Percentiles rank a stretch among this genome's conserved stretches.
phyloP scores from a whole-genome alignment of 2,329 filamentous ascomycete genomes.

The Trichoderma sp. region DNA sequence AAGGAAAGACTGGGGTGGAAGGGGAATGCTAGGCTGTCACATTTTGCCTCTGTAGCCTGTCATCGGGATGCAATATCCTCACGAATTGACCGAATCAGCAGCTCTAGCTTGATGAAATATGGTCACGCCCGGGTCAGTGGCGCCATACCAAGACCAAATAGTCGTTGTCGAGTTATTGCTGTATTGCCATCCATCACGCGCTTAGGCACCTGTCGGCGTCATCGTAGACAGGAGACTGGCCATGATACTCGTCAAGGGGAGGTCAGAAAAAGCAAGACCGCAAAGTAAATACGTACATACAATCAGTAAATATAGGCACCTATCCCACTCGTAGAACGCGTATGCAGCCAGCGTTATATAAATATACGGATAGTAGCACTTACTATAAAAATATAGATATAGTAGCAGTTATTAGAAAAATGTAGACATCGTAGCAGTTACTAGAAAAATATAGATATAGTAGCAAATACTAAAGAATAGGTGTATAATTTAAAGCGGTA shows the following conservation, averaged over 20 bases:
- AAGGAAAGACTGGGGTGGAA: constrained; percentile 81
- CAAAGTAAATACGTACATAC: too few relatives aligned
- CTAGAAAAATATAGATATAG: too few relatives aligned
- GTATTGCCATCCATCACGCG: not conserved
- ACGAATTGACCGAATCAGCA: not conserved
- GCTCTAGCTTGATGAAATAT: not conserved
- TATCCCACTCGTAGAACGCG: too few relatives aligned
- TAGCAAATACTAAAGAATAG: too few relatives aligned
- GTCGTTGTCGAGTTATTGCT: not conserved
- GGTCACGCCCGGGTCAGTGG: not conserved
- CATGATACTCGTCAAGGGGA: not conserved
- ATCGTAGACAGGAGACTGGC: not conserved
- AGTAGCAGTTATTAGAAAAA: too few relatives aligned
- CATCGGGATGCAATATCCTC: not conserved
- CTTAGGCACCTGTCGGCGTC: not conserved
- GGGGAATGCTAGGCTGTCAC: constrained; percentile 88
- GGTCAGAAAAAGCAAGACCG: too few relatives aligned
- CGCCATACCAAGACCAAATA: not conserved
- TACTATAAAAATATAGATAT: too few relatives aligned
- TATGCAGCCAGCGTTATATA: too few relatives aligned
- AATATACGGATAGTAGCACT: too few relatives aligned
- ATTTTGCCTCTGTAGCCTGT: constrained; percentile 67
- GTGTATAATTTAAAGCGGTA: too few relatives aligned
- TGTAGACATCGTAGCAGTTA: too few relatives aligned
- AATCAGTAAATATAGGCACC: too few relatives aligned